phyloP scores from a whole-genome alignment of 352 stramenopile species.

The Aphanomyces stellatus region DNA sequence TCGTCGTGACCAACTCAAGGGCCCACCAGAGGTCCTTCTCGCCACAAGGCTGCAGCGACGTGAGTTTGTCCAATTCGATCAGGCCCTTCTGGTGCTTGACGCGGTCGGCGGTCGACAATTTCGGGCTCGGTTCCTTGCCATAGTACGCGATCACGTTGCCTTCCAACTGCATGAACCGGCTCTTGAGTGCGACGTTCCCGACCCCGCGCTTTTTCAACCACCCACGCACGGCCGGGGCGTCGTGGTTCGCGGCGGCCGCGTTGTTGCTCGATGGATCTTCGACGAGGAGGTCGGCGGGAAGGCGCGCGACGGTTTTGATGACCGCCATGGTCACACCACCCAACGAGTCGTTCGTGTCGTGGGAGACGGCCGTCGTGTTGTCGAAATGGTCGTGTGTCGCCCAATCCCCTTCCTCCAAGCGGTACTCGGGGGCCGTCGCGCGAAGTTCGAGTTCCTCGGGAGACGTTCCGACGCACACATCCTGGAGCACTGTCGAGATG shows the following conservation, averaged over 20 bases:
- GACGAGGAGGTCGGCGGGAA: slow-evolving; percentile 64
- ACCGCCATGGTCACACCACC: slow-evolving; percentile 45
- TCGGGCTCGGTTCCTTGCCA: slow-evolving; percentile 78
- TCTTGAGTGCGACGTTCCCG: slow-evolving; percentile 74
- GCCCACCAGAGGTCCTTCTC: slow-evolving; percentile 39
- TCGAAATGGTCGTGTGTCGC: not conserved
- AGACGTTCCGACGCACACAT: not conserved
- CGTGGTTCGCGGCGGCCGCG: slow-evolving; percentile 13
- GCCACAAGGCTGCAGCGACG: slow-evolving; percentile 72
- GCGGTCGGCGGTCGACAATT: slow-evolving; percentile 59
- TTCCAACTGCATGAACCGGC: slow-evolving; percentile 79
- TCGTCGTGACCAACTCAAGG: slow-evolving; percentile 67
- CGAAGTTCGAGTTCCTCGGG: slow-evolving; percentile 7
- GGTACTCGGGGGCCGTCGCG: not conserved
- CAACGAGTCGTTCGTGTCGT: not conserved
- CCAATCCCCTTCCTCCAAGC: slow-evolving; percentile 9
- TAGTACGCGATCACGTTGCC: slow-evolving; percentile 69
- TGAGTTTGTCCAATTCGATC: slow-evolving; percentile 75
- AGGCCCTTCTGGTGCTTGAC: slow-evolving; percentile 53
- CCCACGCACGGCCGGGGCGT: slow-evolving; percentile 26
- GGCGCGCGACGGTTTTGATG: slow-evolving; percentile 74
- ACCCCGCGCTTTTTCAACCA: slow-evolving; percentile 78
- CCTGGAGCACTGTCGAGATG: not conserved
- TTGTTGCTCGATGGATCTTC: slow-evolving; percentile 36
- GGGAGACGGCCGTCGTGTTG: not conserved